Evolutionary conservation across 2,329 filamentous ascomycete species (phyloP).

Genomic region (Phaeosphaeriaceae sp.): DNA sequence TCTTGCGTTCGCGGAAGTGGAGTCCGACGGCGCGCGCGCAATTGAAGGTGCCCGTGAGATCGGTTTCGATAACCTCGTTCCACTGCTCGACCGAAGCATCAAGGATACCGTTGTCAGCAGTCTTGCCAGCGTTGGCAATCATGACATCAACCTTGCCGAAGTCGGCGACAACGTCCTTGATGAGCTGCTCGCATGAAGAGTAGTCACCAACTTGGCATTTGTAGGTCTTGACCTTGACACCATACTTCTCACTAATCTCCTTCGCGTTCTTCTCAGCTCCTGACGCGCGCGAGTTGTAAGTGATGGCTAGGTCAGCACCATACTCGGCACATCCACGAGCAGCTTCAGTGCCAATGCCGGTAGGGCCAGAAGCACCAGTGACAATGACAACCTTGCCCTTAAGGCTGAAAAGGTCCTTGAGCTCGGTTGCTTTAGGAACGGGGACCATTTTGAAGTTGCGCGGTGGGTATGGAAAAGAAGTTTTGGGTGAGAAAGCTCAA

Average conservation of each 20-base stretch:
- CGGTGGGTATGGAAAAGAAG: slow-evolving; percentile 5
- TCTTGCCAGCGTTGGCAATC: slow-evolving; percentile 74
- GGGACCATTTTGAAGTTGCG: slow-evolving; percentile 52
- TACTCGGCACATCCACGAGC: slow-evolving; percentile 70
- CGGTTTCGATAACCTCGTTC: slow-evolving; percentile 81
- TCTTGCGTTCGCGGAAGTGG: slow-evolving; percentile 72
- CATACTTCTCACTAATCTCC: slow-evolving; percentile 65
- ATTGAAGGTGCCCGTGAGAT: slow-evolving; percentile 86
- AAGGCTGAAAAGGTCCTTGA: slow-evolving; percentile 62
- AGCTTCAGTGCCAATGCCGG: slow-evolving; percentile 71
- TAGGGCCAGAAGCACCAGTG: slow-evolving; percentile 64
- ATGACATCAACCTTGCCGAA: slow-evolving; percentile 74
- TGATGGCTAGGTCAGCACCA: slow-evolving; percentile 70
- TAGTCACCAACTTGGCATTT: slow-evolving; percentile 67
- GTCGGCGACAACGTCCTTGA: slow-evolving; percentile 67
- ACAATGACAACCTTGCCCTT: slow-evolving; percentile 62
- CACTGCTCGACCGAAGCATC: slow-evolving; percentile 74
- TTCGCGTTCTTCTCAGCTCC: slow-evolving; percentile 71
- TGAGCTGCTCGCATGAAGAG: slow-evolving; percentile 62
- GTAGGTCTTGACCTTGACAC: slow-evolving; percentile 71
- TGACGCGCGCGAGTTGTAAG: slow-evolving; percentile 66
- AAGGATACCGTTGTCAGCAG: slow-evolving; percentile 71
- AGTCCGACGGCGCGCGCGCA: slow-evolving; percentile 87
- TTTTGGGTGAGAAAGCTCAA: slow-evolving; percentile 12
- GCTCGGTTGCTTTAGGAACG: slow-evolving; percentile 63